A percentile compares a stretch with the other conserved stretches of the same genome.
phyloP scores from a whole-genome alignment of 257 asterid species.

The Plantago major region DNA sequence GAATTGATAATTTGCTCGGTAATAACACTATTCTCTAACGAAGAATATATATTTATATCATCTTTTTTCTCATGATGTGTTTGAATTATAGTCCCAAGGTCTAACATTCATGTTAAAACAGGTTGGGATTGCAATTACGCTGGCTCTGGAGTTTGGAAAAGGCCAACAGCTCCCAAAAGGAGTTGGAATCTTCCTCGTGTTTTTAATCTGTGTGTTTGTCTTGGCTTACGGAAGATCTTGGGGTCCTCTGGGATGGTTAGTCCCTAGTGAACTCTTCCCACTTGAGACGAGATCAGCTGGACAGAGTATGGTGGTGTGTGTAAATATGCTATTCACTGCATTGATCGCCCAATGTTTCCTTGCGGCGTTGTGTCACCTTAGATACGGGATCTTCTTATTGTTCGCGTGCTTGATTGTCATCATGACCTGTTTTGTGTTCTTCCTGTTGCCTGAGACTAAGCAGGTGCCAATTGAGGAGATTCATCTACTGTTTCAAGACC shows the following conservation, averaged over 20 bases:
- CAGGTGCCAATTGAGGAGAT: slow-evolving; percentile 95
- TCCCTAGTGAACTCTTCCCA: slow-evolving; percentile 82
- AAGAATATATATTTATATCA: too few species aligned
- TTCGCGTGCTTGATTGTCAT: slow-evolving; percentile 54
- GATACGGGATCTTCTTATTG: slow-evolving; percentile 72
- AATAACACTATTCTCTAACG: neutral
- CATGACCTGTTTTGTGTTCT: slow-evolving; percentile 66
- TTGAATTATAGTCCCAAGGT: too few species aligned
- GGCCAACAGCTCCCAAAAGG: slow-evolving; percentile 52
- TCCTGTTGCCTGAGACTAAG: slow-evolving; percentile 88
- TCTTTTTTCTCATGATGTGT: too few species aligned
- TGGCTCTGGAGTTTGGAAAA: slow-evolving; percentile 63
- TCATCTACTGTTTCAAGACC: slow-evolving; percentile 59
- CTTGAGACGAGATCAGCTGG: slow-evolving; percentile 86
- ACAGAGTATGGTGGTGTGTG: slow-evolving; percentile 80
- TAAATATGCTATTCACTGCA: slow-evolving; percentile 85
- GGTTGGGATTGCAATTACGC: slow-evolving; percentile 62
- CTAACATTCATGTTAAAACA: slow-evolving; percentile 17
- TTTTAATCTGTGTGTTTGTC: slow-evolving; percentile 57
- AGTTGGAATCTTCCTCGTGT: slow-evolving; percentile 42
- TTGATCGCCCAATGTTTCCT: slow-evolving; percentile 78
- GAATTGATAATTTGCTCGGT: slow-evolving; percentile 68
- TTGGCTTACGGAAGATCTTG: slow-evolving; percentile 72
- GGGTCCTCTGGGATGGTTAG: slow-evolving; percentile 90
- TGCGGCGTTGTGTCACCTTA: slow-evolving; percentile 61